These are phyloP conservation scores for Thielaviopsis euricoi DNA, from an alignment of 2,329 filamentous ascomycete species.

Conservation along the genomic window DNA sequence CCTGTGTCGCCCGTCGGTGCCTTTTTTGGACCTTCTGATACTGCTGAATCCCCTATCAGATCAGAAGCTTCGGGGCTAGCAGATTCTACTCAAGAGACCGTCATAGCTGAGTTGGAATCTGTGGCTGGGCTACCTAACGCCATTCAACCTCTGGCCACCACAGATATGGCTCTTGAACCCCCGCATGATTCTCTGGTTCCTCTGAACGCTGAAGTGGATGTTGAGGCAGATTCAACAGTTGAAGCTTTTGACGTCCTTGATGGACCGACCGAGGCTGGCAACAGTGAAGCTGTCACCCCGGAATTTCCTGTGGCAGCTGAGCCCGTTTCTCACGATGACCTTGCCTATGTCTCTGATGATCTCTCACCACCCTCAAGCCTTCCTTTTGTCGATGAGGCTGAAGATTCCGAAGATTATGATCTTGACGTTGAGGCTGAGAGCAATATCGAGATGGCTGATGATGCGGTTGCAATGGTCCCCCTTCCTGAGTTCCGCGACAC, in stretches of 20 bases:
- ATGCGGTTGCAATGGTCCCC: background rate
- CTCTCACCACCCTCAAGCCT: no score
- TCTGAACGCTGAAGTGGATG: no score
- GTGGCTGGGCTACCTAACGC: background rate
- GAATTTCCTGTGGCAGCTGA: no score
- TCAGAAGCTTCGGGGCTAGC: background rate
- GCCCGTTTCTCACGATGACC: no score
- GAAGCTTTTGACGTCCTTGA: no score
- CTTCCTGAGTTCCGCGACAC: background rate
- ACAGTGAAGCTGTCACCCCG: no score
- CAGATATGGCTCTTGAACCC: no score
- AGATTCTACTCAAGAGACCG: background rate
- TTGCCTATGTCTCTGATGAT: no score
- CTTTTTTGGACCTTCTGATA: background rate
- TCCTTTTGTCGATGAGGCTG: background rate
- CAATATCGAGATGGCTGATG: background rate
- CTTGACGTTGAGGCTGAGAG: background rate
- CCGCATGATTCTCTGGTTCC: no score
- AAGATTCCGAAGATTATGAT: background rate
- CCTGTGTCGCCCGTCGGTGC: background rate
- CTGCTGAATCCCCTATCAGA: background rate
- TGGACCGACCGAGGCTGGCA: no score
- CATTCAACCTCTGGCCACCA: no score
- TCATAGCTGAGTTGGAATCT: background rate
- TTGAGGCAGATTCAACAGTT: no score